Evolutionary conservation across 129 eudicot species (phyloP).

Genomic region (Silybum marianum): DNA sequence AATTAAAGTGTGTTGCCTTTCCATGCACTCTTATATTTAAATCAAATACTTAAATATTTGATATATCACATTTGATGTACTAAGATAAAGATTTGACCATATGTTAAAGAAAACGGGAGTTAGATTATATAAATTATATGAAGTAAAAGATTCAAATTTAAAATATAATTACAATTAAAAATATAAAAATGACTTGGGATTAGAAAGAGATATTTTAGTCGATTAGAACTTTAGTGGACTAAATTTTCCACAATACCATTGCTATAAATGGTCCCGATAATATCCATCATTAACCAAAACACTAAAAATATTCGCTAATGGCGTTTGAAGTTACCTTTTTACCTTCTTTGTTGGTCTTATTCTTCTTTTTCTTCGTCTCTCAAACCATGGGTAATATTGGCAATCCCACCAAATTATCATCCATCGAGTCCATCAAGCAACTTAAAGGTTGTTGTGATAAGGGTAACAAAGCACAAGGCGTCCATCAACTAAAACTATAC

Average conservation of each 20-base stretch:
- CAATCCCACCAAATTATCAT: not conserved
- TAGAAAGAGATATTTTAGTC: not conserved
- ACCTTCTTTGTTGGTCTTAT: slow-evolving; percentile 2
- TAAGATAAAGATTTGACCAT: too few relatives aligned
- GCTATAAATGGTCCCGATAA: not conserved
- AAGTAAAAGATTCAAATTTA: too few relatives aligned
- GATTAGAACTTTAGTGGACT: too few relatives aligned
- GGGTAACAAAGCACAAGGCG: not conserved
- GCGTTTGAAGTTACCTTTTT: not conserved
- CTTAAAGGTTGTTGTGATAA: slow-evolving; percentile 11
- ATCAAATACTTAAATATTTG: too few relatives aligned
- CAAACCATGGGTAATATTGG: not conserved
- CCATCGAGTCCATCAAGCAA: not conserved
- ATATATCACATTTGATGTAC: too few relatives aligned
- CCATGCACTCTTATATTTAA: too few relatives aligned
- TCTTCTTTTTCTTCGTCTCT: not conserved
- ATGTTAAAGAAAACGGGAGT: too few relatives aligned
- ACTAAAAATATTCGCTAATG: not conserved
- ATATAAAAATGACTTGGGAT: too few relatives aligned
- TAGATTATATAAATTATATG: too few relatives aligned
- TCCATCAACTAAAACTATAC: slow-evolving; percentile 16
- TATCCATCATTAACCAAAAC: not conserved
- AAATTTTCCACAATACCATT: not conserved
- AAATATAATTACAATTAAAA: too few relatives aligned
- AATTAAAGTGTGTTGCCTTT: too few relatives aligned